phyloP scores from a whole-genome alignment of 2,329 filamentous ascomycete genomes.

The Chaetomium sp. region DNA sequence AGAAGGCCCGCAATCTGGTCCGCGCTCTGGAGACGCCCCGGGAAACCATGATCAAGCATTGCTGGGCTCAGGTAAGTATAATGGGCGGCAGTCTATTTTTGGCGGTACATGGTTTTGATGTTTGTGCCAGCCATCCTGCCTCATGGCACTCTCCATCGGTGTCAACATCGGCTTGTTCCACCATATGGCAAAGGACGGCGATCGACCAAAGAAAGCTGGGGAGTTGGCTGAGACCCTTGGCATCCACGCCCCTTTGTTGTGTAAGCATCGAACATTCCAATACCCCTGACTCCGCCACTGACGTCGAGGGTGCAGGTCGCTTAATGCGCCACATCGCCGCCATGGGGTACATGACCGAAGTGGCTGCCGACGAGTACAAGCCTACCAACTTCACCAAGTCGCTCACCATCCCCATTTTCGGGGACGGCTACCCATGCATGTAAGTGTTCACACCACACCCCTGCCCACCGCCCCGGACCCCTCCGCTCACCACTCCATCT shows the following conservation, averaged over 20 bases:
- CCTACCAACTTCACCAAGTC: conserved; percentile 45
- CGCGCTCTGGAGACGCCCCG: conserved; percentile 49
- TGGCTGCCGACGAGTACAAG: conserved; percentile 42
- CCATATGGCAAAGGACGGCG: conserved; percentile 40
- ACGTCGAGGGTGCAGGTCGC: conserved; percentile 29
- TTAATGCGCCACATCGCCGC: conserved; percentile 44
- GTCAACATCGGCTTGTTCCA: conserved; percentile 44
- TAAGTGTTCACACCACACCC: conserved; percentile 5
- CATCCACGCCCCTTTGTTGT: conserved; percentile 37
- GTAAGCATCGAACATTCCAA: conserved; percentile 28
- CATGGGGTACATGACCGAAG: conserved; percentile 46
- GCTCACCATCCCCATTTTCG: conserved; percentile 41
- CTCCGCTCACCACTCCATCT: not conserved
- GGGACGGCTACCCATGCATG: conserved; percentile 39
- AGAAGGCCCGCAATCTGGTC: conserved; percentile 41
- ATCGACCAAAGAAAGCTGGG: conserved; percentile 37
- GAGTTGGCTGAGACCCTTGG: conserved; percentile 39
- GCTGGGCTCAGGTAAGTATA: conserved; percentile 44
- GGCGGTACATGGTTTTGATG: not conserved
- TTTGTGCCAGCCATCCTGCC: not conserved
- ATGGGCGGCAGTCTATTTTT: not conserved
- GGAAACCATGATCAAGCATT: conserved; percentile 51
- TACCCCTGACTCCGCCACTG: not conserved
- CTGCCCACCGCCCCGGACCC: not conserved
- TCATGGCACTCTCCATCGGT: conserved; percentile 31